Evolutionary conservation across 768 basidiomycete genomes (phyloP).

Genomic region (Russula brevipes): DNA sequence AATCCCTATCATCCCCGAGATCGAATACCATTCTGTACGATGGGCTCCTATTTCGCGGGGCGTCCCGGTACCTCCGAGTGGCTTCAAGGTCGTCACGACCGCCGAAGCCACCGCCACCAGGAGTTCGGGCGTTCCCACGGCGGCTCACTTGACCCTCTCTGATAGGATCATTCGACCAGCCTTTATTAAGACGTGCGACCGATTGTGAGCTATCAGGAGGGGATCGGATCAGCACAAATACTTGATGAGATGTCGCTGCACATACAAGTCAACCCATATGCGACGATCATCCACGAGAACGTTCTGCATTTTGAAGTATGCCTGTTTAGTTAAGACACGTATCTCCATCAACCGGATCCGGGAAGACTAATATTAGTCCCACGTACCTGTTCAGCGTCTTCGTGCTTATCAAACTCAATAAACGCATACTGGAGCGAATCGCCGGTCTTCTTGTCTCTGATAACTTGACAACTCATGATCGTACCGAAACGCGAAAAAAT

Average conservation of each 20-base stretch:
- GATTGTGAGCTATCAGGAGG: slow-evolving; percentile 70
- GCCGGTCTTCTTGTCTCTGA: slow-evolving; percentile 91
- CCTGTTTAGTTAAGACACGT: slow-evolving; percentile 41
- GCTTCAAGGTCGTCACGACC: slow-evolving; percentile 72
- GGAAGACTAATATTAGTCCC: neutral
- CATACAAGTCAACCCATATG: slow-evolving; percentile 98
- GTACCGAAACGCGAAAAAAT: slow-evolving; percentile 95
- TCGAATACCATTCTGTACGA: slow-evolving; percentile 86
- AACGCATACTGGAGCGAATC: slow-evolving; percentile 98
- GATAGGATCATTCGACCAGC: slow-evolving; percentile 74
- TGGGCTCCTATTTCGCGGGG: slow-evolving; percentile 31
- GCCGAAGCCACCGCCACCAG: slow-evolving; percentile 50
- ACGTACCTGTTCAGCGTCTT: slow-evolving; percentile 87
- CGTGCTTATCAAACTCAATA: slow-evolving; percentile 93
- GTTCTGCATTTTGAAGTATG: slow-evolving; percentile 99
- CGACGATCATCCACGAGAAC: slow-evolving; percentile 95
- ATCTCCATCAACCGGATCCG: neutral
- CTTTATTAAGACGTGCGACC: slow-evolving; percentile 77
- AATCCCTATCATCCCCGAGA: slow-evolving; percentile 36
- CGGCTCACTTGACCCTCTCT: slow-evolving; percentile 42
- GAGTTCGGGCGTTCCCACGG: slow-evolving; percentile 26
- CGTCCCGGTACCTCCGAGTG: slow-evolving; percentile 62
- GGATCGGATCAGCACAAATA: slow-evolving; percentile 25
- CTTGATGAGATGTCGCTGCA: slow-evolving; percentile 18
- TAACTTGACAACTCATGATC: slow-evolving; percentile 97